Evolutionary conservation across 1,139 yeast genomes (phyloP).

Genomic region (Blastobotrys aristatus): DNA sequence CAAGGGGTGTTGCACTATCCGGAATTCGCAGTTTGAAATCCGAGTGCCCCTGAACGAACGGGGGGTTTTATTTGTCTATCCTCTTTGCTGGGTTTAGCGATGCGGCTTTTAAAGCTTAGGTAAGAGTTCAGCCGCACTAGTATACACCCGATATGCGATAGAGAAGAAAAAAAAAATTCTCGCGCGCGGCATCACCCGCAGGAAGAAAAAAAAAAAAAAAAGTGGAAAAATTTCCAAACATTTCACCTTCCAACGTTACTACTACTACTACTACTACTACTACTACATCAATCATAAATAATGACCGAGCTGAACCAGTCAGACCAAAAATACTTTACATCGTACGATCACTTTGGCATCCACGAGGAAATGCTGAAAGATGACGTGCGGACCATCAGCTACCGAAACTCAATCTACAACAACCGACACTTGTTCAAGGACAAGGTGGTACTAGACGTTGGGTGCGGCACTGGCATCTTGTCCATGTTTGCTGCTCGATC

Average conservation of each 20-base stretch:
- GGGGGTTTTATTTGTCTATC: too few relatives aligned
- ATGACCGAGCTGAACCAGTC: conserved; percentile 32
- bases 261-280: too few relatives aligned
- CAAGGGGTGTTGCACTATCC: too few relatives aligned
- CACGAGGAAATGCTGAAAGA: conserved; percentile 99
- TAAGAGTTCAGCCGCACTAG: too few relatives aligned
- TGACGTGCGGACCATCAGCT: conserved; percentile 84
- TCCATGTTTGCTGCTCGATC: conserved; percentile 99
- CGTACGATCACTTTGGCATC: conserved; percentile 95
- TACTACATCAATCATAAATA: neutral
- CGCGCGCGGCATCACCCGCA: neutral
- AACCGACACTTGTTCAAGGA: conserved; percentile 87
- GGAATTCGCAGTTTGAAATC: too few relatives aligned
- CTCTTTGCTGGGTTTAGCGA: too few relatives aligned
- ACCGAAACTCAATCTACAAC: conserved; percentile 88
- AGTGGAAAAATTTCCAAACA: neutral
- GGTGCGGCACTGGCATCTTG: conserved; percentile 96
- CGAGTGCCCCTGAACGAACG: too few relatives aligned
- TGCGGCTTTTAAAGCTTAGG: too few relatives aligned
- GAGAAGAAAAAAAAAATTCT: neutral
- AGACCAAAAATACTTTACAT: conserved; percentile 90
- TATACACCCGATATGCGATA: too few relatives aligned
- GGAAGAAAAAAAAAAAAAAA: neutral
- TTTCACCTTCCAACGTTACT: neutral
- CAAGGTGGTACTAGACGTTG: conserved; percentile 95